phyloP scores from a whole-genome alignment of 139 green algal species.

The Closterium sp. region DNA sequence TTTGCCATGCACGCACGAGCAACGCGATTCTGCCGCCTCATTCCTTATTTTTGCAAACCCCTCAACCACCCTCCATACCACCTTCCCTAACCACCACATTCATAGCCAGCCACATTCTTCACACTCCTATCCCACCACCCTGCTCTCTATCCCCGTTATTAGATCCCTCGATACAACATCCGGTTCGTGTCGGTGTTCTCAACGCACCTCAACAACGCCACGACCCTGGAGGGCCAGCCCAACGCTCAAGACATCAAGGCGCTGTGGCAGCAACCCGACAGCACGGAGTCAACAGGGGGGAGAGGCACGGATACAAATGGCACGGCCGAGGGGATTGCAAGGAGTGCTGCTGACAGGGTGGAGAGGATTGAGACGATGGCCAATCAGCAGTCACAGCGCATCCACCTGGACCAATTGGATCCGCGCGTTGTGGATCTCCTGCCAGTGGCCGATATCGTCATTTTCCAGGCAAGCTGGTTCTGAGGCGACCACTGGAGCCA shows the following conservation, averaged over 20 bases:
- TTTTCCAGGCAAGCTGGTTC: neutral
- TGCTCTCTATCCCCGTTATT: neutral
- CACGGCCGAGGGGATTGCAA: too few relatives aligned
- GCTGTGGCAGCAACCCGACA: too few relatives aligned
- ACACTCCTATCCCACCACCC: neutral
- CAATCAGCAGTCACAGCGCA: neutral
- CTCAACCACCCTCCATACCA: too few relatives aligned
- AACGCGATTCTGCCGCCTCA: too few relatives aligned
- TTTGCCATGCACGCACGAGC: too few relatives aligned
- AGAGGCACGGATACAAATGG: too few relatives aligned
- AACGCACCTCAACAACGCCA: neutral
- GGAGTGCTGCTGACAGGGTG: too few relatives aligned
- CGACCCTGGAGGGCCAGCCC: neutral
- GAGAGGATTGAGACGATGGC: neutral
- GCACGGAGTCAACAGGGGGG: too few relatives aligned
- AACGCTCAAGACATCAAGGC: too few relatives aligned
- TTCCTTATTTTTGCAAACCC: too few relatives aligned
- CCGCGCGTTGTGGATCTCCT: neutral
- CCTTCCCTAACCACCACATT: neutral
- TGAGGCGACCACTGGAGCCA: too few relatives aligned
- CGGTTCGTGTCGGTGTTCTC: neutral
- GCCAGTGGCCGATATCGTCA: neutral
- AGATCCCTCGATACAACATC: neutral
- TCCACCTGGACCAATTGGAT: neutral
- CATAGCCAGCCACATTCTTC: neutral